Conservation (phyloP, 2,329 filamentous ascomycete genomes). For the Arthrobotrys sphaeroides region DNA sequence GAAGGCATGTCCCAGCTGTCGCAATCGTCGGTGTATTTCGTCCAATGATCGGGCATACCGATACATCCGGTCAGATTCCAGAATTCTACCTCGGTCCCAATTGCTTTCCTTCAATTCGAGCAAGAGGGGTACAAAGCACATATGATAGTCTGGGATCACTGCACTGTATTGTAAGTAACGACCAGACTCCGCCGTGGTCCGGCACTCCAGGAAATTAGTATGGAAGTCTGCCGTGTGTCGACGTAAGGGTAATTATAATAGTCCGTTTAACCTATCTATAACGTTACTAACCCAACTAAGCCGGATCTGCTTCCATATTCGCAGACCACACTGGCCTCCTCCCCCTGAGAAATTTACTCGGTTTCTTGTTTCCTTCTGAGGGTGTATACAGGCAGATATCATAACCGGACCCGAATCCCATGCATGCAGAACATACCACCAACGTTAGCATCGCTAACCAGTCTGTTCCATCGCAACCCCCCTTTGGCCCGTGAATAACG, state of each 20-base stretch:
- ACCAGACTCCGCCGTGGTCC: too few species aligned
- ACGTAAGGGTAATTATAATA: constrained; percentile 11
- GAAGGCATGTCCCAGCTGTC: neutral
- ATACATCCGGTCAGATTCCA: neutral
- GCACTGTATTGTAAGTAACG: too few species aligned
- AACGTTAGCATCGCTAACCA: neutral
- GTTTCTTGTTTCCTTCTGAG: neutral
- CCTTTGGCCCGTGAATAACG: too few species aligned
- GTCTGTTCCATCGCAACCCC: too few species aligned
- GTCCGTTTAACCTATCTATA: constrained; percentile 29
- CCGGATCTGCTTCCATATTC: neutral
- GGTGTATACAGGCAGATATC: constrained; percentile 9
- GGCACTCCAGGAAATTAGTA: neutral
- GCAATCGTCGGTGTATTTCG: neutral
- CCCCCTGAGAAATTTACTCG: neutral
- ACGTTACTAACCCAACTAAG: constrained; percentile 12
- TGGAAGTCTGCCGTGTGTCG: constrained; percentile 1
- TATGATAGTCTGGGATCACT: too few species aligned
- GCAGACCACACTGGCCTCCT: neutral
- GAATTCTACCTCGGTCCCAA: constrained; percentile 1
- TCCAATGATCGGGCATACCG: constrained; percentile 4
- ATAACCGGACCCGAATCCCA: constrained; percentile 15
- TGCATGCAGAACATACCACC: neutral
- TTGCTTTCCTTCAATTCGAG: too few species aligned
- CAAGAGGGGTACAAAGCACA: too few species aligned